A percentile compares a stretch with the other conserved stretches of the same genome.
These are phyloP conservation scores for Purpureocillium lavendulum DNA, from an alignment of 2,329 filamentous ascomycete genomes.

Conservation along the genomic window DNA sequence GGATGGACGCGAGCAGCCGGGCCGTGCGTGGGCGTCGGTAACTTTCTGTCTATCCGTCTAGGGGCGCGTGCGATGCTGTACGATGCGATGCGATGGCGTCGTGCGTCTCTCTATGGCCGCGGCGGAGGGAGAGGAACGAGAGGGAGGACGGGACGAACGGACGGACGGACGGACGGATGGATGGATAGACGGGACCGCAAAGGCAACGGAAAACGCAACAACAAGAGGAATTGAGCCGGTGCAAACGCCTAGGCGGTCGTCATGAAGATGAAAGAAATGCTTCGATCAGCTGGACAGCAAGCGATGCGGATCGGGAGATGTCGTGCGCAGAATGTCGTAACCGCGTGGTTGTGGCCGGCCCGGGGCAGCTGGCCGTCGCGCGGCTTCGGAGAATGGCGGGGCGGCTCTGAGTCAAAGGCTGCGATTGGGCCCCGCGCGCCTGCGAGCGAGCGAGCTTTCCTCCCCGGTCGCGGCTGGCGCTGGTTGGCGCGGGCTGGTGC, in stretches of 20 bases:
- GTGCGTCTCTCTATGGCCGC: neutral
- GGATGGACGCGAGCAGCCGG: no score
- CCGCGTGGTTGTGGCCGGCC: no score
- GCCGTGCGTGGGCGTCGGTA: neutral
- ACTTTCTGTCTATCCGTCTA: neutral
- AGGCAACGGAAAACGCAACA: no score
- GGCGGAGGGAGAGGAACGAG: neutral
- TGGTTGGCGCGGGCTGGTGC: no score
- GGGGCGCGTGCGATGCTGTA: no score
- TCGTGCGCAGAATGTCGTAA: neutral
- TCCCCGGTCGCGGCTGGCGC: conserved; percentile 4
- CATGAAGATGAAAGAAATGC: neutral
- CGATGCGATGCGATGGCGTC: no score
- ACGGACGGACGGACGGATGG: no score
- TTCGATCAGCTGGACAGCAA: no score
- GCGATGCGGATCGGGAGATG: conserved; percentile 1
- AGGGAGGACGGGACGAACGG: neutral
- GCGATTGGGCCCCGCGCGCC: conserved; percentile 11
- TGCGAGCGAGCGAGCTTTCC: no score
- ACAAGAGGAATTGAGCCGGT: no score
- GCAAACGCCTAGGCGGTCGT: neutral
- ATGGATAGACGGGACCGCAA: no score
- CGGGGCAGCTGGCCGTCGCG: conserved; percentile 2
- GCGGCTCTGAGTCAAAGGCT: conserved; percentile 13
- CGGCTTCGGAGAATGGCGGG: conserved; percentile 8